Conservation (phyloP, 495 filamentous ascomycete genomes). For the Trypethelium eluteriae region DNA sequence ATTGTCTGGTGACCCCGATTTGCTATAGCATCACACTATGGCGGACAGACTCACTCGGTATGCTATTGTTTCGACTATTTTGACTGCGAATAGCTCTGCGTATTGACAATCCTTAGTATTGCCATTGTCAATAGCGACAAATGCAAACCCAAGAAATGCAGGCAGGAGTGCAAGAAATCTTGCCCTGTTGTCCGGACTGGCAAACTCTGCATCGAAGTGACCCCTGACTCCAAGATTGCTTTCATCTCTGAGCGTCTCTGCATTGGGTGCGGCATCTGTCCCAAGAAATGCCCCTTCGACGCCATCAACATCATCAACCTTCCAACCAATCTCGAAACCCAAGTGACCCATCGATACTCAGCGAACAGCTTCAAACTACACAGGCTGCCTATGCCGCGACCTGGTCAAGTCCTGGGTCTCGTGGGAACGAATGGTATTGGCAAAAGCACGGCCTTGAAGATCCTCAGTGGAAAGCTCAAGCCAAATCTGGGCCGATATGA, state of each 20-base stretch:
- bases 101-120: conserved; percentile 52
- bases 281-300: conserved; percentile 98
- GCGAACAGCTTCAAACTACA: conserved; percentile 99
- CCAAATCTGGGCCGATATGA: conserved; percentile 92
- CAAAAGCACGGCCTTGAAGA: conserved; percentile 97
- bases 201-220: conserved; percentile 95
- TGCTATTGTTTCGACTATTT: conserved; percentile 35
- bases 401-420: conserved; percentile 92
- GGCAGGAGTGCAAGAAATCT: conserved; percentile 98
- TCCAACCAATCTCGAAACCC: conserved; percentile 93
- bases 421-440: conserved; percentile 99
- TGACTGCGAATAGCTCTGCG: background rate
- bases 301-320: conserved; percentile 99
- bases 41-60: conserved; percentile 77
- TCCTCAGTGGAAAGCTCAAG: conserved; percentile 95
- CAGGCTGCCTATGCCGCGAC: conserved; percentile 86
- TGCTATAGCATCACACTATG: conserved; percentile 46
- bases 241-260: conserved; percentile 94
- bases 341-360: conserved; percentile 96
- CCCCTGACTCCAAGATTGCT: conserved; percentile 81
- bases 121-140: conserved; percentile 97
- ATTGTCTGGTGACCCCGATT: background rate
- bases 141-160: conserved; percentile 47
- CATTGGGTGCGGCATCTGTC: conserved; percentile 98
- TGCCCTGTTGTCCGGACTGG: conserved; percentile 97